These are phyloP conservation scores for Penicillium sp. DNA, from an alignment of 2,329 filamentous ascomycete species.

Conservation along the genomic window DNA sequence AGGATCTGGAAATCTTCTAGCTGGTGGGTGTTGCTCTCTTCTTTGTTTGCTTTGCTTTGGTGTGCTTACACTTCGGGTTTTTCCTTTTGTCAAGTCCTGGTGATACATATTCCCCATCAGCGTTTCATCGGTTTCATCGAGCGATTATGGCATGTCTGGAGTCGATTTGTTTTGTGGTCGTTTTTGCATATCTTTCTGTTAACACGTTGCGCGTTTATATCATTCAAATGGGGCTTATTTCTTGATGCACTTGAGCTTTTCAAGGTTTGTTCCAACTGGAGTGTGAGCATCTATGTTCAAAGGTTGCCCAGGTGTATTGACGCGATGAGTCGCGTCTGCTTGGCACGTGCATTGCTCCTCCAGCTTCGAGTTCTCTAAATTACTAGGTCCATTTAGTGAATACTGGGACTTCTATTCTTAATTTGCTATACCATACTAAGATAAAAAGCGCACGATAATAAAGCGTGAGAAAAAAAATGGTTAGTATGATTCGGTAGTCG, in stretches of 20 bases:
- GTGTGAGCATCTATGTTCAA: not conserved
- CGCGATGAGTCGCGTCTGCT: not conserved
- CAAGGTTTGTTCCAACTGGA: not conserved
- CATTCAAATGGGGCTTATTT: not conserved
- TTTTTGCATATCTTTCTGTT: not conserved
- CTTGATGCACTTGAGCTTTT: not conserved
- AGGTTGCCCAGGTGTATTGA: not conserved
- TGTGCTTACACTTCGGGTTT: slow-evolving; percentile 33
- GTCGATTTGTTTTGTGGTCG: slow-evolving; percentile 9
- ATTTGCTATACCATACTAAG: not conserved
- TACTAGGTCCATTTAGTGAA: not conserved
- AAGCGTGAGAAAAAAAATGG: not conserved
- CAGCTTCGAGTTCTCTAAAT: not conserved
- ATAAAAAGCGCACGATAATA: too few species aligned
- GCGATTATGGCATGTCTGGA: slow-evolving; percentile 23
- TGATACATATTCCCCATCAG: slow-evolving; percentile 20
- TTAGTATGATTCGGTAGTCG: not conserved
- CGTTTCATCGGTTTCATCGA: slow-evolving; percentile 15
- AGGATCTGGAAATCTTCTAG: slow-evolving; percentile 51
- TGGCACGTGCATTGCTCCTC: slow-evolving; percentile 1
- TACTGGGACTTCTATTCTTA: rapidly evolving
- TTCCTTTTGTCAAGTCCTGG: slow-evolving; percentile 7
- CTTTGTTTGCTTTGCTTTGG: slow-evolving; percentile 30
- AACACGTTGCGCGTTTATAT: not conserved
- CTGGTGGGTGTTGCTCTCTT: slow-evolving; percentile 1